phyloP scores from a whole-genome alignment of 2,329 filamentous ascomycete species.

The Mollisiaceae sp. region DNA sequence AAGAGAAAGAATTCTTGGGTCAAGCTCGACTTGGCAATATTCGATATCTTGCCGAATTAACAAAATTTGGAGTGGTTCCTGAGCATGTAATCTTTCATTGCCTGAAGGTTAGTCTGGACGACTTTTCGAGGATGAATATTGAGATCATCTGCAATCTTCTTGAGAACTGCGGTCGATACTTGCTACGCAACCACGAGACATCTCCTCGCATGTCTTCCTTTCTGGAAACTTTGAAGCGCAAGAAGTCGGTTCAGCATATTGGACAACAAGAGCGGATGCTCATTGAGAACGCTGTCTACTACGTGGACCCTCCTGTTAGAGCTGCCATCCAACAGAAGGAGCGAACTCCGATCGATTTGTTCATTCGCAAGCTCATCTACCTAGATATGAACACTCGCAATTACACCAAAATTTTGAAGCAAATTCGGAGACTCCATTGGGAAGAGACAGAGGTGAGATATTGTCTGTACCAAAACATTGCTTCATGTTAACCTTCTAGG shows the following conservation, averaged over 20 bases:
- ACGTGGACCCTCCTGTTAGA: constrained; percentile 92
- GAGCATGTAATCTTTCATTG: constrained; percentile 99
- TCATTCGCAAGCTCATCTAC: constrained; percentile 91
- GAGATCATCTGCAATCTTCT: constrained; percentile 96
- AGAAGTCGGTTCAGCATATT: constrained; percentile 94
- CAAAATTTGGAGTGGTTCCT: constrained; percentile 96
- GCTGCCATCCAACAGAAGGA: constrained; percentile 97
- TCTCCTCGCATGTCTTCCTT: constrained; percentile 93
- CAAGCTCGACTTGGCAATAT: constrained; percentile 94
- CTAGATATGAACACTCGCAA: constrained; percentile 93
- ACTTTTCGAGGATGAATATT: constrained; percentile 98
- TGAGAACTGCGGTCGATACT: constrained; percentile 94
- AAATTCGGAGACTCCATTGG: constrained; percentile 95
- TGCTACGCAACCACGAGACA: constrained; percentile 91
- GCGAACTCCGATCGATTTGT: constrained; percentile 88
- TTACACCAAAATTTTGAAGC: constrained; percentile 90
- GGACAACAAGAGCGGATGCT: constrained; percentile 97
- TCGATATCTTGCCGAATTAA: constrained; percentile 95
- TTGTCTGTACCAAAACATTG: background rate
- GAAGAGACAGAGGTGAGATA: constrained; percentile 73
- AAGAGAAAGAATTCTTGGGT: constrained; percentile 95
- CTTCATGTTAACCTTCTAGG: constrained; percentile 5
- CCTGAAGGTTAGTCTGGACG: constrained; percentile 94
- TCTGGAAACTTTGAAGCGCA: constrained; percentile 90
- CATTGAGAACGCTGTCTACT: constrained; percentile 97